Evolutionary conservation across 1,284 basidiomycete species (phyloP).

Genomic region (Cutaneotrichosporon cavernicola): DNA sequence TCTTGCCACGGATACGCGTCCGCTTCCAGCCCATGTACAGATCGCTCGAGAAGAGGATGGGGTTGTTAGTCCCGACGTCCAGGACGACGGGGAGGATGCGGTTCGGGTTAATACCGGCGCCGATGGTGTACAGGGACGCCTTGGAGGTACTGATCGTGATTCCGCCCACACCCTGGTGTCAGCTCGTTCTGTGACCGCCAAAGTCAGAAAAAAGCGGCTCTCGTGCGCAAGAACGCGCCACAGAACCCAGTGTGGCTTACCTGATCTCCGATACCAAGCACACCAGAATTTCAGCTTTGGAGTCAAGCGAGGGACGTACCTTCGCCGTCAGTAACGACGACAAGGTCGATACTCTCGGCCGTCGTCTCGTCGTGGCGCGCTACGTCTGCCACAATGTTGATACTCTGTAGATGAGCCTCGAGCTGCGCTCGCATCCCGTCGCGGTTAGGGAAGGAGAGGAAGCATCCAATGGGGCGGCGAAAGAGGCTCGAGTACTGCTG

Average conservation of each 20-base stretch:
- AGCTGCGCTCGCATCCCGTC: conserved; percentile 64
- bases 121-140: conserved; percentile 75
- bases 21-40: conserved; percentile 55
- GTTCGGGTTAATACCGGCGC: conserved; percentile 75
- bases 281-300: background rate
- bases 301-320: conserved; percentile 55
- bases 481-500: conserved; percentile 80
- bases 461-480: conserved; percentile 58
- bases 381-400: conserved; percentile 62
- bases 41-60: conserved; percentile 53
- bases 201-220: too few species aligned
- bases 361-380: conserved; percentile 64
- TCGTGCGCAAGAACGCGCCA: too few species aligned
- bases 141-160: conserved; percentile 78
- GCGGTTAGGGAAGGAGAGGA: conserved; percentile 59
- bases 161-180: conserved; percentile 54
- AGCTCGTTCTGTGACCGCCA: background rate
- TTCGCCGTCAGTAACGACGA: conserved; percentile 79
- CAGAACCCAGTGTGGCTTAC: background rate
- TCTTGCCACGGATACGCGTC: conserved; percentile 53
- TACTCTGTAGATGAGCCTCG: conserved; percentile 48
- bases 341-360: conserved; percentile 62
- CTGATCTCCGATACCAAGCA: background rate
- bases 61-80: conserved; percentile 77
- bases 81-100: conserved; percentile 65